Evolutionary conservation across 371 early-diverging fungal genomes (phyloP).

Genomic region (Blastocladiella emersonii): DNA sequence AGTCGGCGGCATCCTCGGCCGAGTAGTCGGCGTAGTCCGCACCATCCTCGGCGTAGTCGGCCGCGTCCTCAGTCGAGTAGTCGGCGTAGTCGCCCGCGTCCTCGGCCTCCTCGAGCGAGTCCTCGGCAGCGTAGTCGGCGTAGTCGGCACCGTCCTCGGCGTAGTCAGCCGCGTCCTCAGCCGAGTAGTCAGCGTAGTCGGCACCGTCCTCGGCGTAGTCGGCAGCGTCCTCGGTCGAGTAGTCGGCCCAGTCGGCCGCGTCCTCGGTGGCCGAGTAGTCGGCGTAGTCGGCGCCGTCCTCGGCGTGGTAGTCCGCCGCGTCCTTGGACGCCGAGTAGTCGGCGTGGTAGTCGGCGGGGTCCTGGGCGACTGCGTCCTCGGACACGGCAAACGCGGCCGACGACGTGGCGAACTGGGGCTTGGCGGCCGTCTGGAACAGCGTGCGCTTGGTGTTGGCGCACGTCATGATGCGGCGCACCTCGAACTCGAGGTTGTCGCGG

Average conservation of each 20-base stretch:
- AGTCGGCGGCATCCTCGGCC: no score
- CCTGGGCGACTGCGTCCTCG: no score
- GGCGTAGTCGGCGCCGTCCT: constrained; percentile 14
- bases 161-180: constrained; percentile 1
- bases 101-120: neutral
- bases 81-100: neutral
- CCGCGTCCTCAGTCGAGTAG: no score
- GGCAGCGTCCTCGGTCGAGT: constrained; percentile 13
- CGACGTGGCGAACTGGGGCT: no score
- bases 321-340: no score
- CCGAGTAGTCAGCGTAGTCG: no score
- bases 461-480: neutral
- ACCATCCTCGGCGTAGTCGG: no score
- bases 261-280: constrained; percentile 10
- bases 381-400: no score
- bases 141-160: constrained; percentile 2
- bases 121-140: neutral
- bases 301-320: neutral
- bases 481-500: neutral
- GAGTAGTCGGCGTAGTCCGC: no score
- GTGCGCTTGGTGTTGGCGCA: neutral
- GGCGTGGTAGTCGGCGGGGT: no score
- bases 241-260: constrained; percentile 6
- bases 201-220: constrained; percentile 5
- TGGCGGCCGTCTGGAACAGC: neutral